Percentiles rank a stretch among this genome's conserved stretches.
Conservation (phyloP, 495 filamentous ascomycete species). For the Aspergillus indologenus region DNA sequence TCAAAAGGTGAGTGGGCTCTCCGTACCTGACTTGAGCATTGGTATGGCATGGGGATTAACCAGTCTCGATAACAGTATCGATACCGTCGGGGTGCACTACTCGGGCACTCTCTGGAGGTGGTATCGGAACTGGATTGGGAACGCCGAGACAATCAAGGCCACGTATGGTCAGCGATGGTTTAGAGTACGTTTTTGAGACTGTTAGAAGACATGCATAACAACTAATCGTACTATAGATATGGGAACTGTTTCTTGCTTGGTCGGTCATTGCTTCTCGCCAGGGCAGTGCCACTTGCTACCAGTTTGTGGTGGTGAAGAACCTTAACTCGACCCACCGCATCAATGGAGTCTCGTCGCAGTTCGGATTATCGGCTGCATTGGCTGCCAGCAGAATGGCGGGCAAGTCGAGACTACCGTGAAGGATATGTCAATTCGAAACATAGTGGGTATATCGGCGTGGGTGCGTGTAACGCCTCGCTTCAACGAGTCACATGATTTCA, state of each 20-base stretch:
- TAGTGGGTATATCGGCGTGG: too few species aligned
- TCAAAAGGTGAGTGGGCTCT: slow-evolving; percentile 30
- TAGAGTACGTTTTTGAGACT: slow-evolving; percentile 60
- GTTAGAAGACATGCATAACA: background rate
- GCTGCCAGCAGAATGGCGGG: slow-evolving; percentile 17
- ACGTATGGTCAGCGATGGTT: slow-evolving; percentile 97
- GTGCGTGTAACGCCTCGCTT: too few species aligned
- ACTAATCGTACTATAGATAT: slow-evolving; percentile 60
- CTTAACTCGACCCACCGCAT: slow-evolving; percentile 93
- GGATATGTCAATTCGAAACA: too few species aligned
- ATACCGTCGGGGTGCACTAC: slow-evolving; percentile 95
- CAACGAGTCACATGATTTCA: too few species aligned
- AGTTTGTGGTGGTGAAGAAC: slow-evolving; percentile 95
- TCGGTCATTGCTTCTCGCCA: slow-evolving; percentile 93
- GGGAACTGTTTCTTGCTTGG: slow-evolving; percentile 96
- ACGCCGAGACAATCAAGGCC: slow-evolving; percentile 87
- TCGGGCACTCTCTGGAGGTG: slow-evolving; percentile 95
- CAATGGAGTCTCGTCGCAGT: slow-evolving; percentile 77
- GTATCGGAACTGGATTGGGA: slow-evolving; percentile 98
- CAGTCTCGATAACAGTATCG: slow-evolving; percentile 39
- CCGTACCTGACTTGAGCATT: background rate
- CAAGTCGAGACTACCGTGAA: background rate
- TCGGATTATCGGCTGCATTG: slow-evolving; percentile 45
- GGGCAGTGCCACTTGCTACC: slow-evolving; percentile 90
- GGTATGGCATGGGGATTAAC: background rate